phyloP scores from a whole-genome alignment of 345 rosid species.

The Melaleuca alternifolia region DNA sequence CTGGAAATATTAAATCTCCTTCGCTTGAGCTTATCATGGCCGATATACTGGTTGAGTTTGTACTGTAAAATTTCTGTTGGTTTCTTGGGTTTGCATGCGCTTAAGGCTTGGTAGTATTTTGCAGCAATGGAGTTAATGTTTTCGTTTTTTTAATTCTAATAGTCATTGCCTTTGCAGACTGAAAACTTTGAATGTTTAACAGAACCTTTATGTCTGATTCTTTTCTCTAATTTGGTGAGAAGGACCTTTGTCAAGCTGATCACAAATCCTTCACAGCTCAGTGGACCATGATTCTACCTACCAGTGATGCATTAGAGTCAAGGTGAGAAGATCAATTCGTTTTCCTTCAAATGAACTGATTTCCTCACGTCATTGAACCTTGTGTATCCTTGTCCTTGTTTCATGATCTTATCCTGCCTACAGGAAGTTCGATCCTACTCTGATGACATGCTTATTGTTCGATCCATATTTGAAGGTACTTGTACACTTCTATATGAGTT shows the following conservation, averaged over 20 bases:
- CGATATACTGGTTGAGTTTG: not conserved
- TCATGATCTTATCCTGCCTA: constrained; percentile 9
- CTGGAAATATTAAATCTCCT: not conserved
- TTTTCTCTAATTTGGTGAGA: constrained; percentile 4
- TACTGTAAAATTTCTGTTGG: not conserved
- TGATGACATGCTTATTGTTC: constrained; percentile 75
- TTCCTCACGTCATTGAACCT: not conserved
- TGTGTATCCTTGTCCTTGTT: not conserved
- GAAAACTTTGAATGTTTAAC: not conserved
- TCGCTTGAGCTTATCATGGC: not conserved
- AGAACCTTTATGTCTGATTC: not conserved
- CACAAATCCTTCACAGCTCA: constrained; percentile 76
- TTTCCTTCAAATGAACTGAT: constrained; percentile 1
- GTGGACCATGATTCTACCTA: constrained; percentile 85
- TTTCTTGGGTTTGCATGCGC: not conserved
- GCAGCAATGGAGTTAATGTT: not conserved
- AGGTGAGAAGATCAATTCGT: constrained; percentile 32
- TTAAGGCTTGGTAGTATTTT: not conserved
- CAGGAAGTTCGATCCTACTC: constrained; percentile 77
- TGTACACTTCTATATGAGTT: not conserved
- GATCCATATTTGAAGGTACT: constrained; percentile 86
- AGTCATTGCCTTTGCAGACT: not conserved
- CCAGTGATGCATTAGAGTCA: constrained; percentile 62
- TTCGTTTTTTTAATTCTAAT: not conserved
- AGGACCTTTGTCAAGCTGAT: constrained; percentile 94